Evolutionary conservation across 2,329 filamentous ascomycete species (phyloP), one percentile per base, ranked within the genome.

Genomic region (Hirsutella rhossiliensis): DNA sequence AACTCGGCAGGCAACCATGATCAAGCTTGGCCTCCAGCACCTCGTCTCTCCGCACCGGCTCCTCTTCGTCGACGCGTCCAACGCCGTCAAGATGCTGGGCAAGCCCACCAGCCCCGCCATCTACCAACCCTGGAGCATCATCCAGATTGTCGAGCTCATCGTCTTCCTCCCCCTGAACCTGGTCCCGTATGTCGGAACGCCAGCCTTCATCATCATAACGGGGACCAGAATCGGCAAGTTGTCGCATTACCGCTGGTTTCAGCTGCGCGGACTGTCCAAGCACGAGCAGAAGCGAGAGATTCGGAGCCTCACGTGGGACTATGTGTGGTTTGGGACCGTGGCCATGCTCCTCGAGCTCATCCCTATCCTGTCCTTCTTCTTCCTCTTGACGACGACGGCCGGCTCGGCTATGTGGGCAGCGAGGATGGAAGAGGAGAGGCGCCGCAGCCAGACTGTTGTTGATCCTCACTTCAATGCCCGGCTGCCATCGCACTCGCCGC

Each of bases 331-430:
- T 57, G 92, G 92, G 15, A 87, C 84, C 1, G 73, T 92, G 4
- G 86, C 88, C 41, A 78, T 96, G 67, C 61, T 87, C 7, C 64
- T 97, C 27, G 87, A 96, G 64, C 73, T 97, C n/a, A 73, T 96
- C 9, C 92, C 92, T 1, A 73, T 90, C 12, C 64, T 96, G 41
- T 94, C 85, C n/a, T 94, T 98, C 73, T 80, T 97, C 58, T 96
- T 97, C 61, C 72, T 97, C 34, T 66, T 98, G 51, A 96, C 90
- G 0, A 88, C 85, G 3, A 84, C 89, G 1, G 78, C 80, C 18
- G 92, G 90, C 2, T 82, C 86, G 38, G 90, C 87, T 1, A 67
- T 97, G 31, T 97, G 90, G 89, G 86, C 80, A 2, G 81, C 81
- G 2, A 79, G 82, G 50, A 65, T 96, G 42, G 89, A 97, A 62